Percentiles rank a stretch among this genome's conserved stretches.
Evolutionary conservation across 305 asterid species (phyloP).

Genomic region (Caryopteris hybrid): DNA sequence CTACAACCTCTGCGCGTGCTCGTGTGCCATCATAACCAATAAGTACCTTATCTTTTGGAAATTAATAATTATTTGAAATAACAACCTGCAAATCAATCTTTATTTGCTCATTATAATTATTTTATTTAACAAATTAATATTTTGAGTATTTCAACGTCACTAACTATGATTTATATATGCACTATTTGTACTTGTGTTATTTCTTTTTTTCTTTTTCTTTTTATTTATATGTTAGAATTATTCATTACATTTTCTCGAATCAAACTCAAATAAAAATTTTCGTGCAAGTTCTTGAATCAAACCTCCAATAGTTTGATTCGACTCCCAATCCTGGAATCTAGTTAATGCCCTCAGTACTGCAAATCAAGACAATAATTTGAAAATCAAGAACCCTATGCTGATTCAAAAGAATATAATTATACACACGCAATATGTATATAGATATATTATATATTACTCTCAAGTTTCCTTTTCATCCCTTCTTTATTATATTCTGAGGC

Average conservation of each 20-base stretch:
- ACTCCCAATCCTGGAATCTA: neutral
- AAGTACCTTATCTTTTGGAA: neutral
- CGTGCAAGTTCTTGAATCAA: no score
- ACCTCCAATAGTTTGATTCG: neutral
- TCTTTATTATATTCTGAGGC: constrained; percentile 10
- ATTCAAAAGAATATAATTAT: neutral
- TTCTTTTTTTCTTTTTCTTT: no score
- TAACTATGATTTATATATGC: no score
- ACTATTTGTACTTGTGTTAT: no score
- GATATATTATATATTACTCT: neutral
- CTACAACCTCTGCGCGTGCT: constrained; percentile 26
- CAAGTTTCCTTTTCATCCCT: constrained; percentile 1
- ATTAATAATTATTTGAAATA: neutral
- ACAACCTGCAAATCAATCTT: no score
- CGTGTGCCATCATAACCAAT: constrained; percentile 5
- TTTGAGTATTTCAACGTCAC: no score
- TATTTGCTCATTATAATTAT: no score
- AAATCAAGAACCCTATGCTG: constrained; percentile 13
- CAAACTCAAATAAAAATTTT: neutral
- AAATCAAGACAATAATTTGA: constrained; percentile 8
- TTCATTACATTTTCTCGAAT: neutral
- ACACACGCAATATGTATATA: neutral
- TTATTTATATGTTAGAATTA: no score
- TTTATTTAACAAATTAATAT: no score
- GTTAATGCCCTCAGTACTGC: neutral